A percentile compares a stretch with the other conserved stretches of the same genome.
Conservation (phyloP, 2,329 filamentous ascomycete genomes). For the Stemphylium beticola region DNA sequence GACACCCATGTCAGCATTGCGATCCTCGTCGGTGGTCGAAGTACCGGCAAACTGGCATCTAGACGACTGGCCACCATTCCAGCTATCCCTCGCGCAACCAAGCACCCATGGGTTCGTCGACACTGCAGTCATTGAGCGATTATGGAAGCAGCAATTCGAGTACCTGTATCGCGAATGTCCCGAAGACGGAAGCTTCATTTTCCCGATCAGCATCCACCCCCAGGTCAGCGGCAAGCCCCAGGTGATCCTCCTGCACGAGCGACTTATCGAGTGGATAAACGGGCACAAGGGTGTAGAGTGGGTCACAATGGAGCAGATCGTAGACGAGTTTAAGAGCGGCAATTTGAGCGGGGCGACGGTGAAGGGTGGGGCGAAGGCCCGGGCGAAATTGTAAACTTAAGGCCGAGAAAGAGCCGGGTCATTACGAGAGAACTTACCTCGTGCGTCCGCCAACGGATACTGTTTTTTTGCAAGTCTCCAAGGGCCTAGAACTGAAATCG, state of each 20-base stretch:
- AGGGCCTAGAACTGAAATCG: background rate
- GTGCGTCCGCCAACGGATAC: background rate
- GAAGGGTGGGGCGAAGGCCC: constrained; percentile 39
- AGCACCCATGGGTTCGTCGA: constrained; percentile 60
- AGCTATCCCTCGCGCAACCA: constrained; percentile 54
- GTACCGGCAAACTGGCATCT: constrained; percentile 59
- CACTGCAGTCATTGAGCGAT: constrained; percentile 49
- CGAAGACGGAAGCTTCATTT: constrained; percentile 53
- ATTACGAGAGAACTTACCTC: background rate
- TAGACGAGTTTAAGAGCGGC: constrained; percentile 46
- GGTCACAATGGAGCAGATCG: constrained; percentile 47
- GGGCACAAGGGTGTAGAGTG: constrained; percentile 54
- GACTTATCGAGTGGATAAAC: constrained; percentile 56
- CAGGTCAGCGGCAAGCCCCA: constrained; percentile 58
- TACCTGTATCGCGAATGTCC: constrained; percentile 52
- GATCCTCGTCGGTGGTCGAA: constrained; percentile 49
- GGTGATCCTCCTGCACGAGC: constrained; percentile 56
- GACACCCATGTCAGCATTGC: constrained; percentile 45
- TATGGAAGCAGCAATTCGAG: constrained; percentile 57
- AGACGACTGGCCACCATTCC: constrained; percentile 57
- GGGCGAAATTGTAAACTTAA: background rate
- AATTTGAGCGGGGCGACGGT: constrained; percentile 41
- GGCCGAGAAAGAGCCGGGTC: background rate
- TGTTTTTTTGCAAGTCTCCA: background rate
- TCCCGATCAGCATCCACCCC: constrained; percentile 57